These are phyloP conservation scores for Mikania micrantha DNA, from an alignment of 129 eudicot genomes.

Conservation along the genomic window DNA sequence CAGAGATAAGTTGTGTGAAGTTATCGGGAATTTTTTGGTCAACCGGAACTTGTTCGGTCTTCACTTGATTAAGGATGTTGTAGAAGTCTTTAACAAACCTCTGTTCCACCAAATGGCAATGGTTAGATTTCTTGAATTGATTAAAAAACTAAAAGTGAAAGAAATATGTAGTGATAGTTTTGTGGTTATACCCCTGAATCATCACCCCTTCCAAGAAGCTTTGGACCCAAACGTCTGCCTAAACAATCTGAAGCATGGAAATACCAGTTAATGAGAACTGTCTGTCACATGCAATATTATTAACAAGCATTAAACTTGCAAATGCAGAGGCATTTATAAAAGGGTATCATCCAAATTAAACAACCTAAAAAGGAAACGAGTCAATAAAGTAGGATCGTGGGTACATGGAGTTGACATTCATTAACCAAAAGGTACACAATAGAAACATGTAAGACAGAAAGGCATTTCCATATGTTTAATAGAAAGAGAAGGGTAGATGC, in stretches of 20 bases:
- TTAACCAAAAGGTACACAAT: slow-evolving; percentile 2
- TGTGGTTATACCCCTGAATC: slow-evolving; percentile 91
- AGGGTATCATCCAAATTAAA: background rate
- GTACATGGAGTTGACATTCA: background rate
- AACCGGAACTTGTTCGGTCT: slow-evolving; percentile 62
- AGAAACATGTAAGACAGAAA: background rate
- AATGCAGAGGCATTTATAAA: background rate
- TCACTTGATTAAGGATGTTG: slow-evolving; percentile 84
- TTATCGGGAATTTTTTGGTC: slow-evolving; percentile 73
- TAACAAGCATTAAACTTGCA: slow-evolving; percentile 11
- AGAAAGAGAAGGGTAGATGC: background rate
- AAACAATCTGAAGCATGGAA: slow-evolving; percentile 67
- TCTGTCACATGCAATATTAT: slow-evolving; percentile 8
- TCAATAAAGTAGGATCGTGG: slow-evolving; percentile 5
- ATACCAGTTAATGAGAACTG: slow-evolving; percentile 5
- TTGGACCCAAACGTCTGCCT: slow-evolving; percentile 98
- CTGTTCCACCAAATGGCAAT: slow-evolving; percentile 43
- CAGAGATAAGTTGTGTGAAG: slow-evolving; percentile 82
- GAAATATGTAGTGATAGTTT: background rate
- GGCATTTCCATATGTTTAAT: background rate
- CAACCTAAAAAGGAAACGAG: background rate
- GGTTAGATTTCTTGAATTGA: slow-evolving; percentile 3
- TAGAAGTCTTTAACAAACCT: slow-evolving; percentile 79
- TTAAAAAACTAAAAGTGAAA: background rate
- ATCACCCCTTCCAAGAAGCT: slow-evolving; percentile 82